These are phyloP conservation scores for Boletus reticuloceps DNA, from an alignment of 768 basidiomycete genomes.

Conservation along the genomic window DNA sequence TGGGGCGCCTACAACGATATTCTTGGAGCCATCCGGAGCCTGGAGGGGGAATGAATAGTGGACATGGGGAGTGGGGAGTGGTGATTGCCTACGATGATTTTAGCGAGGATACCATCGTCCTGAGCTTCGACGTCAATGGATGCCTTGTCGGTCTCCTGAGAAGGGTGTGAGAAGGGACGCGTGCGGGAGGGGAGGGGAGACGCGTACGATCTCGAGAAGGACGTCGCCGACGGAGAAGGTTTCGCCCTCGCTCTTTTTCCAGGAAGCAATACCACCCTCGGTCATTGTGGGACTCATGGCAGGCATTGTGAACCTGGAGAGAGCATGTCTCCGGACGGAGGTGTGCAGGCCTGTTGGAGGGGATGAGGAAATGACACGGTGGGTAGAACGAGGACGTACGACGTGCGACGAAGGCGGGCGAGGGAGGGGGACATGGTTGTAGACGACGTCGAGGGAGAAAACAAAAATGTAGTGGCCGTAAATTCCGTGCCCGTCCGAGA, in stretches of 20 bases:
- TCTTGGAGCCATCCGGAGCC: slow-evolving; percentile 84
- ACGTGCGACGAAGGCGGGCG: slow-evolving; percentile 63
- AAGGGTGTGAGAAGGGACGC: slow-evolving; percentile 8
- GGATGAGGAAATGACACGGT: background rate
- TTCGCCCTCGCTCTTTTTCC: slow-evolving; percentile 98
- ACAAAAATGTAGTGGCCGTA: too few relatives aligned
- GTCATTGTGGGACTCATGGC: slow-evolving; percentile 99
- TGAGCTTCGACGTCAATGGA: slow-evolving; percentile 99
- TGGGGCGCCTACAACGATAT: slow-evolving; percentile 77
- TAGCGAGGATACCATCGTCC: slow-evolving; percentile 94
- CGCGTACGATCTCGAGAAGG: slow-evolving; percentile 86
- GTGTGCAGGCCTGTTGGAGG: slow-evolving; percentile 67
- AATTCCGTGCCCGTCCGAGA: slow-evolving; percentile 25
- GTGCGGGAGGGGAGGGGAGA: background rate
- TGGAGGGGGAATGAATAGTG: slow-evolving; percentile 29
- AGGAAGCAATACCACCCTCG: slow-evolving; percentile 95
- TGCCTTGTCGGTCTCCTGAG: slow-evolving; percentile 99
- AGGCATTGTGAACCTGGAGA: slow-evolving; percentile 91
- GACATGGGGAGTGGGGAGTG: background rate
- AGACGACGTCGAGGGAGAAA: slow-evolving; percentile 9
- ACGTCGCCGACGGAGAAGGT: slow-evolving; percentile 88
- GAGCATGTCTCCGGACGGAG: slow-evolving; percentile 73
- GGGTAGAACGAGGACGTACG: slow-evolving; percentile 41
- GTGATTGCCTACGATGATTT: slow-evolving; percentile 78
- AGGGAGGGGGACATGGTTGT: slow-evolving; percentile 57